Conservation (phyloP, 495 filamentous ascomycete species). For the Penicillium egyptiacum region DNA sequence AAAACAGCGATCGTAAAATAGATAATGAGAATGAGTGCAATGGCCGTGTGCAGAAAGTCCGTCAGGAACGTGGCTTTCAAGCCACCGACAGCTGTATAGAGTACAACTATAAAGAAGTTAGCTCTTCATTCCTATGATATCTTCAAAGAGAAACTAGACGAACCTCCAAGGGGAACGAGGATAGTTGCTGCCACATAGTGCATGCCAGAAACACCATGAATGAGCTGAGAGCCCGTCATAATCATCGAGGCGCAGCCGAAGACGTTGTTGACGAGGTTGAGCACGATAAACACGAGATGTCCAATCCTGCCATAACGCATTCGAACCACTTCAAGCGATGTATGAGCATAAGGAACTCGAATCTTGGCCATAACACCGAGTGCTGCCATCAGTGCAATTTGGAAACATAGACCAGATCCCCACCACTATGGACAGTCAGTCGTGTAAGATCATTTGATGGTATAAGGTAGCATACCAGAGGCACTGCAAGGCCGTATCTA, state of each 20-base stretch:
- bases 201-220: constrained; percentile 42
- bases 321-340: constrained; percentile 54
- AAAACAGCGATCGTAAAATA: constrained; percentile 40
- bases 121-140: background rate
- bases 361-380: constrained; percentile 43
- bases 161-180: constrained; percentile 47
- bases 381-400: constrained; percentile 43
- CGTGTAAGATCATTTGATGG: background rate
- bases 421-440: constrained; percentile 35
- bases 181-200: constrained; percentile 44
- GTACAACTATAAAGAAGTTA: constrained; percentile 26
- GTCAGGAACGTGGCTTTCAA: constrained; percentile 45
- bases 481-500: constrained; percentile 37
- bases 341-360: constrained; percentile 56
- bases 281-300: constrained; percentile 51
- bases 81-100: constrained; percentile 44
- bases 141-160: background rate
- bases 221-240: constrained; percentile 36
- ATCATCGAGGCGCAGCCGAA: constrained; percentile 48
- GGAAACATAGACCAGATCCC: constrained; percentile 41
- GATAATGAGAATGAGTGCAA: constrained; percentile 42
- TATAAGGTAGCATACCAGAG: constrained; percentile 26
- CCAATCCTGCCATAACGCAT: constrained; percentile 53
- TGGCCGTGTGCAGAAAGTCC: constrained; percentile 40
- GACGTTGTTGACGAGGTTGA: constrained; percentile 54